These are phyloP conservation scores for Fomitopsis schrenkii DNA, from an alignment of 1,284 basidiomycete genomes.

Conservation along the genomic window DNA sequence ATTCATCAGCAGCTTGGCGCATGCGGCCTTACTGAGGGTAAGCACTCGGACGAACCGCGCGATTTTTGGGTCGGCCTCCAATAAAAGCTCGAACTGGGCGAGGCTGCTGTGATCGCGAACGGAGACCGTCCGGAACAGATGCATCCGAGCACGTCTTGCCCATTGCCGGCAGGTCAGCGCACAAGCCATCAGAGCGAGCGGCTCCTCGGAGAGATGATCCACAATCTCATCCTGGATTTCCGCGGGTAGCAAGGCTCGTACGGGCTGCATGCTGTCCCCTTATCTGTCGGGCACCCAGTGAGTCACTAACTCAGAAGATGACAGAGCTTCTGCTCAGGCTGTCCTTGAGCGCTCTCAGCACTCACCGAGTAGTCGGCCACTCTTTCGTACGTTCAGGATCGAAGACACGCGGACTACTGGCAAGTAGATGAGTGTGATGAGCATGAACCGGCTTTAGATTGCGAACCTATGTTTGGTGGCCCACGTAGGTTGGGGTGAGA, in stretches of 20 bases:
- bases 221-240: background rate
- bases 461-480: no score
- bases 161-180: background rate
- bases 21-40: background rate
- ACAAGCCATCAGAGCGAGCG: background rate
- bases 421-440: no score
- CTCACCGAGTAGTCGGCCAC: no score
- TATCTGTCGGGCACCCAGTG: no score
- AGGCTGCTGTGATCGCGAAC: background rate
- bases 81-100: background rate
- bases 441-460: no score
- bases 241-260: background rate
- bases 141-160: background rate
- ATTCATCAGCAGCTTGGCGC: background rate
- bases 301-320: background rate
- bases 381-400: no score
- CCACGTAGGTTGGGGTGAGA: no score
- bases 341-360: no score
- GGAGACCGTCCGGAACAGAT: background rate
- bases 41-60: background rate
- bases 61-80: background rate
- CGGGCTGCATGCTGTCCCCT: no score
- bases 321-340: background rate
- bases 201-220: background rate
- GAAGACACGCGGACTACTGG: no score